Percentiles rank a stretch among this genome's conserved stretches.
phyloP scores from a whole-genome alignment of 164 flowering plant species.

The Piper betle region DNA sequence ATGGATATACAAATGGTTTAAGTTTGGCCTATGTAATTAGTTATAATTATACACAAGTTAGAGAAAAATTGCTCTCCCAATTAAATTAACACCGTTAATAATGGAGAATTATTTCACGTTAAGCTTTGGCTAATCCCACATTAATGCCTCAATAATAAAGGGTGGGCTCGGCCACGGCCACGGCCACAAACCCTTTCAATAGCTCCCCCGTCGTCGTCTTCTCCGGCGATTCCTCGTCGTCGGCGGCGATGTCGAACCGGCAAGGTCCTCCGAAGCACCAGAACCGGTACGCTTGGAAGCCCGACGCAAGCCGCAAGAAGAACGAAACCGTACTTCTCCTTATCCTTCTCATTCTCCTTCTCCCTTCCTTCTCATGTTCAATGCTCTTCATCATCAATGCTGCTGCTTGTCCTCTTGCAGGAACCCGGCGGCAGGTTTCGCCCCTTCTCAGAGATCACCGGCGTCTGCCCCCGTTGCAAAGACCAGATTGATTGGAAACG shows the following conservation, averaged over 20 bases:
- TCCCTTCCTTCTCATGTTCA: neutral
- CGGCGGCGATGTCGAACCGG: conserved; percentile 5
- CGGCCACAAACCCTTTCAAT: too few relatives aligned
- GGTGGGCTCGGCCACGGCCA: too few relatives aligned
- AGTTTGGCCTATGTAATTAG: too few relatives aligned
- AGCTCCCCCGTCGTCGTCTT: too few relatives aligned
- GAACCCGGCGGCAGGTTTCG: conserved; percentile 74
- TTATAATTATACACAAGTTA: too few relatives aligned
- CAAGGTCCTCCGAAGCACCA: conserved; percentile 13
- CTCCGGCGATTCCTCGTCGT: too few relatives aligned
- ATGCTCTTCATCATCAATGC: neutral
- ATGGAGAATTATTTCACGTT: too few relatives aligned
- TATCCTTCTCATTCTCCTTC: neutral
- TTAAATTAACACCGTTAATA: too few relatives aligned
- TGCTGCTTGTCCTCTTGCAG: conserved; percentile 18
- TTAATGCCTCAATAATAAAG: too few relatives aligned
- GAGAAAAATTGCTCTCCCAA: too few relatives aligned
- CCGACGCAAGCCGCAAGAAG: conserved; percentile 51
- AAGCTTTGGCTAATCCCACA: too few relatives aligned
- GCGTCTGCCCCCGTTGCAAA: conserved; percentile 70
- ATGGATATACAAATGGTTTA: too few relatives aligned
- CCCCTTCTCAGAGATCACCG: conserved; percentile 71
- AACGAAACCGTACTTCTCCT: conserved; percentile 57
- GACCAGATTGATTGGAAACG: conserved; percentile 98
- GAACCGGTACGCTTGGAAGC: conserved; percentile 55